These are phyloP conservation scores for Globisporangium paroecandrum DNA, from an alignment of 352 stramenopile species.

Conservation along the genomic window DNA sequence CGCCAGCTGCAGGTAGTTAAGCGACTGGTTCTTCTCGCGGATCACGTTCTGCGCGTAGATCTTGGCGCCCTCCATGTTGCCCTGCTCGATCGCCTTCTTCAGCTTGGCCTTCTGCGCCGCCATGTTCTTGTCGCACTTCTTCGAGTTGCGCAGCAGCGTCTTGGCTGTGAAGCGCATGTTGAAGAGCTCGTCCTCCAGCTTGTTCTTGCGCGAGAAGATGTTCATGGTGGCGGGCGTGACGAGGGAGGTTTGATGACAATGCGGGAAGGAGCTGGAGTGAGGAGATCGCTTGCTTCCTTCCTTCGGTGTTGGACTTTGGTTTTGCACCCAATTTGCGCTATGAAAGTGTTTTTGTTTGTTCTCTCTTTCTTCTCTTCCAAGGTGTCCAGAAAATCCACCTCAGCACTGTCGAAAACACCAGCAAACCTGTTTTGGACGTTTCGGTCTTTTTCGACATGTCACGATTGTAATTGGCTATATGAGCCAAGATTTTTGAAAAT, in stretches of 20 bases:
- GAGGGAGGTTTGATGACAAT: neutral
- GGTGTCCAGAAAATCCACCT: neutral
- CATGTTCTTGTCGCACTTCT: constrained; percentile 99
- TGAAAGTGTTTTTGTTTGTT: neutral
- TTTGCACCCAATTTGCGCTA: neutral
- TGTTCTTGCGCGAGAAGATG: constrained; percentile 83
- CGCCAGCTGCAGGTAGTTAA: constrained; percentile 95
- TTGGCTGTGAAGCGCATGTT: constrained; percentile 91
- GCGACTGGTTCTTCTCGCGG: constrained; percentile 82
- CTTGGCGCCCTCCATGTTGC: constrained; percentile 96
- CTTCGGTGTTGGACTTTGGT: neutral
- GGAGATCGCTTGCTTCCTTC: neutral
- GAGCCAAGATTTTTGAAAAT: too few relatives aligned
- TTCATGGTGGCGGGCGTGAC: constrained; percentile 38
- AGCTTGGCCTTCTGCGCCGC: constrained; percentile 92
- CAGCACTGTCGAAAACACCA: too few relatives aligned
- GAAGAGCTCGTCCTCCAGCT: constrained; percentile 85
- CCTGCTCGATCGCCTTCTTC: constrained; percentile 95
- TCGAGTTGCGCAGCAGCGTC: constrained; percentile 86
- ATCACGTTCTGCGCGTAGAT: constrained; percentile 96
- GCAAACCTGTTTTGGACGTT: too few relatives aligned
- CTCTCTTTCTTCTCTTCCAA: neutral
- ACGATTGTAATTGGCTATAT: too few relatives aligned
- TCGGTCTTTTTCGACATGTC: too few relatives aligned
- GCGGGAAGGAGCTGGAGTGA: too few relatives aligned